phyloP scores from a whole-genome alignment of 2,329 filamentous ascomycete genomes.

The Biscogniauxia marginata region DNA sequence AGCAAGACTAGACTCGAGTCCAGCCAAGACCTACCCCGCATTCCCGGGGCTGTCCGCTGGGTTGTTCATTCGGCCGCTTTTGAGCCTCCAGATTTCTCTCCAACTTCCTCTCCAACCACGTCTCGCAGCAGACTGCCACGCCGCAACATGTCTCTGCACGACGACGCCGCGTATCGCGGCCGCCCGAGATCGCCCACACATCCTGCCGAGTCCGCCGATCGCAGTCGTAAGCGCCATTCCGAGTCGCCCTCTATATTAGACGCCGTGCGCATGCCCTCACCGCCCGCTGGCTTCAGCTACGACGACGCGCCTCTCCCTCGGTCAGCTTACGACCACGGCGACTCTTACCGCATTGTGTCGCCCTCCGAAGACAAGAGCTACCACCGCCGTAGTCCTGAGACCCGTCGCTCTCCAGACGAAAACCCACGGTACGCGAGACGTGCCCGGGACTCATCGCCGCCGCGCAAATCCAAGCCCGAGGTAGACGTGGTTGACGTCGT shows the following conservation, averaged over 20 bases:
- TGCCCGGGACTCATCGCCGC: conserved; percentile 7
- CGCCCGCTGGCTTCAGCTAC: conserved; percentile 40
- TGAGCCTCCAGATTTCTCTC: neutral
- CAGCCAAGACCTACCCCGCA: neutral
- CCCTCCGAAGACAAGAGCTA: conserved; percentile 3
- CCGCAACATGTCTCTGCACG: conserved; percentile 50
- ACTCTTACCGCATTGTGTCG: conserved; percentile 10
- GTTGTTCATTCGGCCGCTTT: neutral
- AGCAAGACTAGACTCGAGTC: neutral
- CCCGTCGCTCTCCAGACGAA: neutral
- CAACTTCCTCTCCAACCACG: neutral
- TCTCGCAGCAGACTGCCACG: neutral
- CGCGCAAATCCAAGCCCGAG: conserved; percentile 25
- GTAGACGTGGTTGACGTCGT: conserved; percentile 26
- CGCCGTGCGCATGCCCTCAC: conserved; percentile 42
- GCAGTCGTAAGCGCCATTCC: conserved; percentile 34
- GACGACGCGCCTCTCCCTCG: conserved; percentile 35
- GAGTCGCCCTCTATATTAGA: conserved; percentile 37
- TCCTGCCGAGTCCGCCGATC: conserved; percentile 33
- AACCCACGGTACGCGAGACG: conserved; percentile 13
- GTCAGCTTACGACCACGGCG: conserved; percentile 24
- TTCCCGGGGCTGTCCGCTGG: neutral
- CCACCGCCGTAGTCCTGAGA: conserved; percentile 9
- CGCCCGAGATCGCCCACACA: conserved; percentile 49
- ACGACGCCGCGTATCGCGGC: conserved; percentile 42